Conservation (phyloP, 116 monocot species). For the Iris pallida region DNA sequence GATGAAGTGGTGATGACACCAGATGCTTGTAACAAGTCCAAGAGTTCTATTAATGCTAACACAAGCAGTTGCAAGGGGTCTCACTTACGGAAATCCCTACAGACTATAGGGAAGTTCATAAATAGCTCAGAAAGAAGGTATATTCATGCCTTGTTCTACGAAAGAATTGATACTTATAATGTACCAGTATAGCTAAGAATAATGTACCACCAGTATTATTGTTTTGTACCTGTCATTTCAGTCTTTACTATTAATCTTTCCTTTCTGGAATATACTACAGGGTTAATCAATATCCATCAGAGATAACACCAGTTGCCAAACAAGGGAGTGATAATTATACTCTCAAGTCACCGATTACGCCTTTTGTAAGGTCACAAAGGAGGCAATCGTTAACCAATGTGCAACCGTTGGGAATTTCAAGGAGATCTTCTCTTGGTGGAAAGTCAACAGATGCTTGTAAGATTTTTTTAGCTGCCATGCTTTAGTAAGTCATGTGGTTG, state of each 20-base stretch:
- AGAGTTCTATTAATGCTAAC: constrained; percentile 14
- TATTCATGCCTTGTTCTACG: background rate
- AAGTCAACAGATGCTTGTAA: constrained; percentile 46
- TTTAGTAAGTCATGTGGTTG: background rate
- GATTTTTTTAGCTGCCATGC: background rate
- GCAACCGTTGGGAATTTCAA: constrained; percentile 20
- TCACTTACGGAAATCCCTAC: constrained; percentile 62
- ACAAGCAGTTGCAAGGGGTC: constrained; percentile 36
- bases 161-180: background rate
- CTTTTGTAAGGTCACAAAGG: constrained; percentile 31
- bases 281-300: constrained; percentile 14
- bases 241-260: background rate
- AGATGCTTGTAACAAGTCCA: constrained; percentile 17
- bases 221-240: background rate
- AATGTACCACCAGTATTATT: background rate
- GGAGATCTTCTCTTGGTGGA: constrained; percentile 80
- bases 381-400: constrained; percentile 55
- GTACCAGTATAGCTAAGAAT: background rate
- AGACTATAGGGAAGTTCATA: constrained; percentile 61
- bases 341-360: constrained; percentile 28
- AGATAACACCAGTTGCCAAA: constrained; percentile 22
- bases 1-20: constrained; percentile 21
- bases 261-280: constrained; percentile 16
- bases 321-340: constrained; percentile 4
- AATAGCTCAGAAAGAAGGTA: constrained; percentile 72